Evolutionary conservation across 2,329 filamentous ascomycete genomes (phyloP).

Genomic region (Alternaria sp.): DNA sequence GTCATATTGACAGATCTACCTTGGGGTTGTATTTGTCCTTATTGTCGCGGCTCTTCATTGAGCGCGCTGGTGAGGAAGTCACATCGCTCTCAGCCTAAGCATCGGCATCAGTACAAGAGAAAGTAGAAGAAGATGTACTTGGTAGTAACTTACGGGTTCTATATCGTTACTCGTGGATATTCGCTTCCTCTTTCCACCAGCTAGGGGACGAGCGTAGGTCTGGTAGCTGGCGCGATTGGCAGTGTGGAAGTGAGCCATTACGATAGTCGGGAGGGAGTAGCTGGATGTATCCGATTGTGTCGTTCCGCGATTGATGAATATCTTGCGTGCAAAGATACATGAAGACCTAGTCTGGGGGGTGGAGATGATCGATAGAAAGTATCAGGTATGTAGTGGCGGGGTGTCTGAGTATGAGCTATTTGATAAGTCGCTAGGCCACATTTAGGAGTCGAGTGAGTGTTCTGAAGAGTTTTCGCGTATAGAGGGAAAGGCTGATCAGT

Average conservation of each 20-base stretch:
- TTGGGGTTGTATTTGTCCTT: conserved; percentile 11
- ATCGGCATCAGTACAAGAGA: not conserved
- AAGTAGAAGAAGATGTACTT: not conserved
- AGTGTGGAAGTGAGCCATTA: not conserved
- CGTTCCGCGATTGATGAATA: not conserved
- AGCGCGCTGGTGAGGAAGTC: not conserved
- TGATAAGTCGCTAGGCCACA: not conserved
- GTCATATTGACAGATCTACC: not conserved
- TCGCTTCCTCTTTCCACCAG: conserved; percentile 11
- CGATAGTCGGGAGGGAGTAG: not conserved
- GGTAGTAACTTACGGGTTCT: not conserved
- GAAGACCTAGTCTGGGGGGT: not conserved
- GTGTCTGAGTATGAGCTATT: not conserved
- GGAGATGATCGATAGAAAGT: not conserved
- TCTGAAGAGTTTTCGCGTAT: not conserved
- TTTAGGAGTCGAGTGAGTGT: not conserved
- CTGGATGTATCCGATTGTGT: not conserved
- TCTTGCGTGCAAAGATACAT: not conserved
- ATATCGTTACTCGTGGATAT: not conserved
- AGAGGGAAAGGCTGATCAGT: not conserved
- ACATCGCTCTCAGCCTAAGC: not conserved
- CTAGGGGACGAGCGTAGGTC: not conserved
- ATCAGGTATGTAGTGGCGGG: not conserved
- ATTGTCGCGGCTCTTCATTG: not conserved
- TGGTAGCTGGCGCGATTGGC: not conserved